phyloP scores from a whole-genome alignment of 73 alveolate species.

The Paraurostyla sp. region DNA sequence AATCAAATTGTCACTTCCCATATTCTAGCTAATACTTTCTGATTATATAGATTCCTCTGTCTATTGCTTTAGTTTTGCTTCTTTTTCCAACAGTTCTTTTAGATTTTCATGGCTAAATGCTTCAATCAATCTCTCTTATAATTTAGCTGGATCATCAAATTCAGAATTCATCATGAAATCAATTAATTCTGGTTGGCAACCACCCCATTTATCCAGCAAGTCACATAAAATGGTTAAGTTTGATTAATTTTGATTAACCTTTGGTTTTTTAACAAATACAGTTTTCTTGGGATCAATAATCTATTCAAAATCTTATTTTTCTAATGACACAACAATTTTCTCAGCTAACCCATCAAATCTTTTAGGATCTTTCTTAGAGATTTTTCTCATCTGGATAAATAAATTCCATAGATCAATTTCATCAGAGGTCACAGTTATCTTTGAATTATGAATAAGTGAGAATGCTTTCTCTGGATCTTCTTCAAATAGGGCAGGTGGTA shows the following conservation, averaged over 20 bases:
- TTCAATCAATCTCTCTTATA: not conserved
- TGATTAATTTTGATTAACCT: not conserved
- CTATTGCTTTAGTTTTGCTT: not conserved
- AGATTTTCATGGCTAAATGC: not conserved
- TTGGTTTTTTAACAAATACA: not conserved
- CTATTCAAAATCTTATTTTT: not conserved
- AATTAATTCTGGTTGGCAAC: not conserved
- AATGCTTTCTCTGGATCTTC: not conserved
- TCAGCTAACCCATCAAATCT: slow-evolving; percentile 34
- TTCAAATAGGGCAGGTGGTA: not conserved
- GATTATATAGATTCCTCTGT: too few relatives aligned
- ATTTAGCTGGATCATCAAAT: not conserved
- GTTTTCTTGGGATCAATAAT: not conserved
- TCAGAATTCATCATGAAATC: not conserved
- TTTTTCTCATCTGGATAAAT: not conserved
- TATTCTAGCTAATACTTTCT: too few relatives aligned
- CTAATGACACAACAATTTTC: slow-evolving; percentile 1
- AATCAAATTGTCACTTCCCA: too few relatives aligned
- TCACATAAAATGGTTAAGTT: not conserved
- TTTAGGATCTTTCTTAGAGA: not conserved
- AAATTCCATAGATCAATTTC: not conserved
- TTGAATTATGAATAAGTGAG: not conserved
- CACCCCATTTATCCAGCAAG: slow-evolving; percentile 1
- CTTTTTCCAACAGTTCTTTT: not conserved
- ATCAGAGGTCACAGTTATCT: not conserved